Conservation (phyloP, 1,284 basidiomycete species). For the Inonotus obliquus region DNA sequence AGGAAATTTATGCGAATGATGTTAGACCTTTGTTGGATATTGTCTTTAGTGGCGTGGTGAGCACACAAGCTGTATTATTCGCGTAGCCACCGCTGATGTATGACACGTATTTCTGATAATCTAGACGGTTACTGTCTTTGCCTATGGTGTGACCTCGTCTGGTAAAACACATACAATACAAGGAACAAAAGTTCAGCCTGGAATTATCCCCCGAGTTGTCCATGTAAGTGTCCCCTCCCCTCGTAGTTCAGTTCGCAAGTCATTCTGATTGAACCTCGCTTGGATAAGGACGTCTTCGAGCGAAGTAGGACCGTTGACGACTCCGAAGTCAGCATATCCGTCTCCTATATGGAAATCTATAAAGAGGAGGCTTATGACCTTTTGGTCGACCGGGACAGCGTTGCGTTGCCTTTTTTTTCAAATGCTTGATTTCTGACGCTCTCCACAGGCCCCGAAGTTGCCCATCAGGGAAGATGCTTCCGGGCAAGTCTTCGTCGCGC, state of each 20-base stretch:
- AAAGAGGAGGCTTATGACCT: conserved; percentile 84
- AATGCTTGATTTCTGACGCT: not conserved
- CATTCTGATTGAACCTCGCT: not conserved
- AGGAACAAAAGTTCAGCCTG: conserved; percentile 60
- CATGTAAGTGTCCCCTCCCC: conserved; percentile 36
- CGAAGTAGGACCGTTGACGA: conserved; percentile 15
- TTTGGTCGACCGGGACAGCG: conserved; percentile 62
- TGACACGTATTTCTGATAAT: not conserved
- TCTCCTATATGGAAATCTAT: conserved; percentile 85
- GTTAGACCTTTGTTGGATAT: conserved; percentile 66
- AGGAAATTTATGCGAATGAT: conserved; percentile 66
- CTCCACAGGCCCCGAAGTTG: conserved; percentile 64
- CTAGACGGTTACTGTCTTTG: conserved; percentile 75
- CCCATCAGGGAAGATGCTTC: conserved; percentile 69
- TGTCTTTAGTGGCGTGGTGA: conserved; percentile 63
- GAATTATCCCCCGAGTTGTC: conserved; percentile 76
- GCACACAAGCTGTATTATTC: not conserved
- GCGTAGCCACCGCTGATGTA: not conserved
- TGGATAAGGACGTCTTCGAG: conserved; percentile 26
- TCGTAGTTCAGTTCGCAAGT: not conserved
- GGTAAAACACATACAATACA: conserved; percentile 88
- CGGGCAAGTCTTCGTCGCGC: conserved; percentile 77
- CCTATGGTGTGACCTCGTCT: conserved; percentile 78
- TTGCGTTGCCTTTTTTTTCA: conserved; percentile 29
- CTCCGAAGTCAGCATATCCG: conserved; percentile 41